Evolutionary conservation across 1,139 yeast species (phyloP).

Genomic region (Debaryomycetaceae sp.): DNA sequence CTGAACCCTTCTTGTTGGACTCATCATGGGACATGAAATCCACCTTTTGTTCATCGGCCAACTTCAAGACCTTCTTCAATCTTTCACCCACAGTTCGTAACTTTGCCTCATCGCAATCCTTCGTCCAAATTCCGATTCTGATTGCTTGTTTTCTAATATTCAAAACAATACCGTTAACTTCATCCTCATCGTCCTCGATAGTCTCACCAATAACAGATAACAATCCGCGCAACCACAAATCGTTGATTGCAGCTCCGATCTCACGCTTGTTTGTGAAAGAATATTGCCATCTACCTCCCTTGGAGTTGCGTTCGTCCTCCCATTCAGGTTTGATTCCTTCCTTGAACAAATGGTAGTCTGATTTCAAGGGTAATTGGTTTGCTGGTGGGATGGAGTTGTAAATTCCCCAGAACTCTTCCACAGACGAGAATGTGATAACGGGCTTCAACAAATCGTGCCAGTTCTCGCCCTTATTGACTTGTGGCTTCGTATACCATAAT

Average conservation of each 20-base stretch:
- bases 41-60: constrained; percentile 64
- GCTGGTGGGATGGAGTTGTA: constrained; percentile 93
- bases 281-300: constrained; percentile 90
- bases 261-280: constrained; percentile 71
- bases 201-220: constrained; percentile 95
- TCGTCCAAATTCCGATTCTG: constrained; percentile 93
- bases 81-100: constrained; percentile 73
- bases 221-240: constrained; percentile 89
- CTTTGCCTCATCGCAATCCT: constrained; percentile 65
- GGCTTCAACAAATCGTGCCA: constrained; percentile 95
- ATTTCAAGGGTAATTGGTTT: constrained; percentile 82
- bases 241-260: constrained; percentile 65
- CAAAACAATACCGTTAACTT: constrained; percentile 93
- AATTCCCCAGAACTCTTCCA: constrained; percentile 99
- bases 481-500: constrained; percentile 96
- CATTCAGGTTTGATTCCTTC: constrained; percentile 97
- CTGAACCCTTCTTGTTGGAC: constrained; percentile 42
- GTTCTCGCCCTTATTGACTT: constrained; percentile 71
- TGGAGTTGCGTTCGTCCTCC: constrained; percentile 87
- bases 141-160: constrained; percentile 80
- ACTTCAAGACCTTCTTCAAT: constrained; percentile 76
- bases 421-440: constrained; percentile 85
- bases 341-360: constrained; percentile 95
- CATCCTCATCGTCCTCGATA: constrained; percentile 82
- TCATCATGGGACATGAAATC: constrained; percentile 73